Base-by-base conservation (phyloP, 495 filamentous ascomycete genomes). In the Ascodesmis nigricans region DNA sequence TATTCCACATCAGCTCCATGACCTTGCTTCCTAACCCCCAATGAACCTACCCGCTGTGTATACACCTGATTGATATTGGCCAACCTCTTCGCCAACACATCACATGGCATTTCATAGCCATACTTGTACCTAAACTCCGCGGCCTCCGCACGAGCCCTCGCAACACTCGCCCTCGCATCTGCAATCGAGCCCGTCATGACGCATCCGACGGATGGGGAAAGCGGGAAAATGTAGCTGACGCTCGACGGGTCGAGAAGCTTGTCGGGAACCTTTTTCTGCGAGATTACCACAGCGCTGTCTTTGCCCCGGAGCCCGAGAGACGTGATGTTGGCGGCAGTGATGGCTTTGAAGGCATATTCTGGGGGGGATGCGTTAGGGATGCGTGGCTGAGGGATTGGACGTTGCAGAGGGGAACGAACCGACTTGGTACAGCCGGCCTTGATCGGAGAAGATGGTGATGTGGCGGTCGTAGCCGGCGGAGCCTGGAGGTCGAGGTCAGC, bases 301-400 rank as follows among this genome's bases (percentile, higher is more conserved):
- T 95, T 95, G 53, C 87, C 87, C 56, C 82, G 67, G 41, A 97
- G 70, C 40, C 87, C 90, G 55, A 97, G 70, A 40, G 87, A 87
- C 58, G 87, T 95, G 56, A 95, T 97, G 56, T 95, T 95, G 29
- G 87, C 87, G 31, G 87, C 82, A 43, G 84, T 95, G 59, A 97
- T 97, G 25, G 87, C 87, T 62, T 97, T 97, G 72, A 97, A 97
- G 36, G 87, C 87, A 92, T 97, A 97, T 69, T 97, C 87, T 95
- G 25, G 27, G 22, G 31, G 27, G 14, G 17, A 39, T 48, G 31
- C 53, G 49, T n/a, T n/a, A n/a, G n/a, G n/a, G n/a, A 16, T 31
- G 16, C 14, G 17, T 21, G 14, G 5, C 3, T 11, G 21, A 18
- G 28, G 19, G 18, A 17, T 28, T 19, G 3, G 4, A 10, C 23